These are phyloP conservation scores for Emericellopsis cladophorae DNA, from an alignment of 2,329 filamentous ascomycete species.

Conservation along the genomic window DNA sequence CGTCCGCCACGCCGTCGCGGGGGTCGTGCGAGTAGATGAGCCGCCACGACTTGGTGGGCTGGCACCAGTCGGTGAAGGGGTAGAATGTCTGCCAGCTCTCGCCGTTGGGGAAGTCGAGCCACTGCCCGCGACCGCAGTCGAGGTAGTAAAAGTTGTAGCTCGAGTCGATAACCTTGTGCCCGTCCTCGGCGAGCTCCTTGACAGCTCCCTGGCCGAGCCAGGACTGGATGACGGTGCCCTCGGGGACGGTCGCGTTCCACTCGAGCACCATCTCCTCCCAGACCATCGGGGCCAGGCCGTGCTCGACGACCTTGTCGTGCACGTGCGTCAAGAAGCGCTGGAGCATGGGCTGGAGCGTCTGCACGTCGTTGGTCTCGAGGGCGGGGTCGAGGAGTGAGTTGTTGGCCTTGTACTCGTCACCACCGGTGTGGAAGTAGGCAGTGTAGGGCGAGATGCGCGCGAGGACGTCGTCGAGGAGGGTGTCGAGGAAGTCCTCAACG, in stretches of 20 bases:
- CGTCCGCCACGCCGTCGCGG: constrained; percentile 44
- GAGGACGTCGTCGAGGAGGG: constrained; percentile 61
- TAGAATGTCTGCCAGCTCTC: constrained; percentile 37
- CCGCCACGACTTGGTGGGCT: constrained; percentile 69
- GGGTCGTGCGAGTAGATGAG: constrained; percentile 74
- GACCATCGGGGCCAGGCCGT: constrained; percentile 60
- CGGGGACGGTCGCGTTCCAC: constrained; percentile 63
- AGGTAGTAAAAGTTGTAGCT: constrained; percentile 76
- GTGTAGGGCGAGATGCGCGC: constrained; percentile 59
- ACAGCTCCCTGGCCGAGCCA: constrained; percentile 60
- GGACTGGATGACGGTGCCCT: constrained; percentile 64
- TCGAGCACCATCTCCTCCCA: constrained; percentile 80
- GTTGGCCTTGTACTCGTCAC: constrained; percentile 74
- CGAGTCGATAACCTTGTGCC: constrained; percentile 61
- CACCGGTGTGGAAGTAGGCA: constrained; percentile 73
- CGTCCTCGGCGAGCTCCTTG: constrained; percentile 43
- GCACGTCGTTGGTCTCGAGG: constrained; percentile 51
- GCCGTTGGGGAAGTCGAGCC: constrained; percentile 58
- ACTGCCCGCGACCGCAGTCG: constrained; percentile 71
- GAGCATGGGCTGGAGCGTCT: constrained; percentile 60
- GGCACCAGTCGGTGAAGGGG: constrained; percentile 73
- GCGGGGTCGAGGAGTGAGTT: constrained; percentile 54
- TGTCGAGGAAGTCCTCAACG: constrained; percentile 61
- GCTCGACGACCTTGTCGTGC: constrained; percentile 49
- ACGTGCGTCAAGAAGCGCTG: constrained; percentile 64